These are phyloP conservation scores for Suillus brevipes DNA, from an alignment of 768 basidiomycete species.

Conservation along the genomic window DNA sequence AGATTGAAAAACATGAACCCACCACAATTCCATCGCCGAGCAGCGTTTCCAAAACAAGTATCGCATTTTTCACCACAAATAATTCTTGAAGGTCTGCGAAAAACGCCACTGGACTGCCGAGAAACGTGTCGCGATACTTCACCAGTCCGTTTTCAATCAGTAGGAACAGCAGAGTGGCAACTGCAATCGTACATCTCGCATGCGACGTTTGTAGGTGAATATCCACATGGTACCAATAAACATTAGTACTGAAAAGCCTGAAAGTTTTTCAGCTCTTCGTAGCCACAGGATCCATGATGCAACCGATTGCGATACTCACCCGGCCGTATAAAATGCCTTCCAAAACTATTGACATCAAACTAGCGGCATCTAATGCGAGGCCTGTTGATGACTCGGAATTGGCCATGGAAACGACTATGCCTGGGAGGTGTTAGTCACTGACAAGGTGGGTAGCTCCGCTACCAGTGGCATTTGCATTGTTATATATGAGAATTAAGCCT, in stretches of 20 bases:
- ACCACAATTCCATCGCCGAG: conserved; percentile 9
- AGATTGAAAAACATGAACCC: background rate
- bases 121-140: conserved; percentile 16
- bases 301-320: background rate
- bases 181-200: background rate
- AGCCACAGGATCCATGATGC: background rate
- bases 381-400: background rate
- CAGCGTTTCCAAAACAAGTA: conserved; percentile 14
- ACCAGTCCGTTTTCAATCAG: conserved; percentile 21
- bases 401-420: background rate
- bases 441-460: background rate
- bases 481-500: background rate
- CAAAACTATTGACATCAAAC: background rate
- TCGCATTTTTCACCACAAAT: conserved; percentile 24
- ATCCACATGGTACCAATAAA: background rate
- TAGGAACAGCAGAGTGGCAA: background rate
- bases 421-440: background rate
- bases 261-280: background rate
- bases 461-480: background rate
- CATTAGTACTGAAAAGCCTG: background rate
- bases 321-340: background rate
- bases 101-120: conserved; percentile 24
- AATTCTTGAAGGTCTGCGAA: conserved; percentile 23
- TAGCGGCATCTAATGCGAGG: background rate
- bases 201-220: background rate